Conservation (phyloP, 1,139 yeast species). For the Hyphopichia fennica region DNA sequence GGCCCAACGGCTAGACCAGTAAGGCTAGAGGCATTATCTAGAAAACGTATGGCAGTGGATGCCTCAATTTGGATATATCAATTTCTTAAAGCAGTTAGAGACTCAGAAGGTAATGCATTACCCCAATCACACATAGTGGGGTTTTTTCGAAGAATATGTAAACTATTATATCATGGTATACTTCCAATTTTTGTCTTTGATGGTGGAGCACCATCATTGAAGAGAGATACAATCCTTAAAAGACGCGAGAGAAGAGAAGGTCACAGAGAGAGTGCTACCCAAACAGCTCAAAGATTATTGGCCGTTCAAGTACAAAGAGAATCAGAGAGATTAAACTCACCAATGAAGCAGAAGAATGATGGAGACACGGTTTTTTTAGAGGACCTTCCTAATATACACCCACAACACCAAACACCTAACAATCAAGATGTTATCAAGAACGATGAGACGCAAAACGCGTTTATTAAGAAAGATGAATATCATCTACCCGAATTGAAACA, state of each 20-base stretch:
- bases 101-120: slow-evolving; percentile 75
- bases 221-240: slow-evolving; percentile 69
- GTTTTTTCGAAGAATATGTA: slow-evolving; percentile 90
- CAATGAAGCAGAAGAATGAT: slow-evolving; percentile 11
- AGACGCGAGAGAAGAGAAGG: slow-evolving; percentile 77
- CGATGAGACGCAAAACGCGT: slow-evolving; percentile 13
- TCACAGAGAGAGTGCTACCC: slow-evolving; percentile 64
- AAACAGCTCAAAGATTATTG: slow-evolving; percentile 77
- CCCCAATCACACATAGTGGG: slow-evolving; percentile 88
- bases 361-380: slow-evolving; percentile 36
- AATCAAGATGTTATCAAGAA: not conserved
- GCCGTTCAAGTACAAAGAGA: slow-evolving; percentile 75
- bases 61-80: slow-evolving; percentile 99
- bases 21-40: slow-evolving; percentile 74
- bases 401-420: slow-evolving; percentile 14
- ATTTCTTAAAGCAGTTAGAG: slow-evolving; percentile 91
- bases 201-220: slow-evolving; percentile 92
- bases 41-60: slow-evolving; percentile 86
- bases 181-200: slow-evolving; percentile 94
- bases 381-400: slow-evolving; percentile 37
- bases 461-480: slow-evolving; percentile 67
- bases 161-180: slow-evolving; percentile 83
- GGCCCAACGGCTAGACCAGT: slow-evolving; percentile 93
- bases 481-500: slow-evolving; percentile 68
- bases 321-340: slow-evolving; percentile 27